Evolutionary conservation across 2,329 filamentous ascomycete genomes (phyloP).

Genomic region (Huntiella savannae): DNA sequence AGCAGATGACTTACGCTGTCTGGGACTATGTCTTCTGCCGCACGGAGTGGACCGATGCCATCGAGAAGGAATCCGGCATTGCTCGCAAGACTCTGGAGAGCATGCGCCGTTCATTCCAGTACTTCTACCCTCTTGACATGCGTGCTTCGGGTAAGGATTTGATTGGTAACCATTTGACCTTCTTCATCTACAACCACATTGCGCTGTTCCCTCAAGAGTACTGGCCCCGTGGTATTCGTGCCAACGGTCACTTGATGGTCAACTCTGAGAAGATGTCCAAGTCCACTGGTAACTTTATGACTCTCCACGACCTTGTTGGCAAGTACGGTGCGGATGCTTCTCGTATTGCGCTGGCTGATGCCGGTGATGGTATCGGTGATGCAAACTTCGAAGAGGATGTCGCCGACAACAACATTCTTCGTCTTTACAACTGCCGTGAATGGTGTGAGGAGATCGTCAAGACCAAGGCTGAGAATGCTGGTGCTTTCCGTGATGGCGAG

Average conservation of each 20-base stretch:
- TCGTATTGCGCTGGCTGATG: conserved; percentile 79
- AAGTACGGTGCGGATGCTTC: conserved; percentile 94
- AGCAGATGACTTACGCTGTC: conserved; percentile 85
- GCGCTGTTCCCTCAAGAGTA: conserved; percentile 75
- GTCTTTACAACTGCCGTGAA: conserved; percentile 45
- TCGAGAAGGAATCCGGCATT: conserved; percentile 49
- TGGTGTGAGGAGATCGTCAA: conserved; percentile 79
- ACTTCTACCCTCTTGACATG: conserved; percentile 89
- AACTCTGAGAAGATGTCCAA: conserved; percentile 99
- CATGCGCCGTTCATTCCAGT: conserved; percentile 84
- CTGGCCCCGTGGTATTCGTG: conserved; percentile 72
- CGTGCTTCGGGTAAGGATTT: conserved; percentile 82
- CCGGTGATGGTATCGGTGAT: conserved; percentile 83
- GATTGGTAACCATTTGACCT: conserved; percentile 85
- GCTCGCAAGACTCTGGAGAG: conserved; percentile 52
- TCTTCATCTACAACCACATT: conserved; percentile 85
- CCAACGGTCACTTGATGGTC: conserved; percentile 82
- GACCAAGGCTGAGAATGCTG: conserved; percentile 35
- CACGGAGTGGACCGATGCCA: conserved; percentile 46
- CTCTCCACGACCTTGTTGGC: conserved; percentile 61
- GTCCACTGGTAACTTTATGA: conserved; percentile 93
- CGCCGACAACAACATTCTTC: conserved; percentile 77
- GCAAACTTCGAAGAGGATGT: conserved; percentile 95
- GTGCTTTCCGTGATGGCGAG: conserved; percentile 49
- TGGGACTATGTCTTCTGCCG: conserved; percentile 92